Base-by-base conservation (phyloP, 1,284 basidiomycete genomes). In the Tilletia caries region DNA sequence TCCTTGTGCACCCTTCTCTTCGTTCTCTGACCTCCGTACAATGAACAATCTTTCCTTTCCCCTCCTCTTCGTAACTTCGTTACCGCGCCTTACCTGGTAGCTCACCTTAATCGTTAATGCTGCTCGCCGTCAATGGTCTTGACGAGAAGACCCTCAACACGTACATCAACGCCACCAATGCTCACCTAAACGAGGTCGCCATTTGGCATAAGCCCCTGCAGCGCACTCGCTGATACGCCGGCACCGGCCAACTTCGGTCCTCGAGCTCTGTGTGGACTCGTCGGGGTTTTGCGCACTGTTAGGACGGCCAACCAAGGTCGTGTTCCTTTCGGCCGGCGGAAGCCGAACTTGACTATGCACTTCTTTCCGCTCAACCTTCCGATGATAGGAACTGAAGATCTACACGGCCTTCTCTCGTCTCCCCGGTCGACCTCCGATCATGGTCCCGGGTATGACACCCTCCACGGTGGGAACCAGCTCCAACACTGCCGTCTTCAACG, bases 351-450 rank as follows among this genome's bases (percentile, higher is more conserved):
- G 85, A 92, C 89, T 67, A 89, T 92, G 73, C 90, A 95, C 66
- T 98, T 98, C 87, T 86, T 98, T 77, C 91, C 92, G 34, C 91
- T 98, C 79, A 91, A 90, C 73, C 95, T 95, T 0, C 96, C 95
- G 0, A 98, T 94, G 37, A 66, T 52, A 78, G 79, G 60, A 64
- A 70, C 72, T 80, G 71, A 72, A 74, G 67, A 74, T 98, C 79
- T 94, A 98, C 84, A 98, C 95, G 0, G 91, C 93, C 5, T 95
- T 96, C 87, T 96, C 95, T 68, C 91, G 95, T 73, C 88, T 98
- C 65, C 86, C 98, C 44, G 93, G 93, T 76, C 97, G 97, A 86
- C 89, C 95, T 1, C 95, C 95, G 23, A 91, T 98, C 84, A 98
- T 97, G 94, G 93, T 98, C 64, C 93, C 93, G 64, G 96, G 95